A percentile compares a stretch with the other conserved stretches of the same genome.
Conservation (phyloP, 2,329 filamentous ascomycete species). For the Sporothrix pallida region DNA sequence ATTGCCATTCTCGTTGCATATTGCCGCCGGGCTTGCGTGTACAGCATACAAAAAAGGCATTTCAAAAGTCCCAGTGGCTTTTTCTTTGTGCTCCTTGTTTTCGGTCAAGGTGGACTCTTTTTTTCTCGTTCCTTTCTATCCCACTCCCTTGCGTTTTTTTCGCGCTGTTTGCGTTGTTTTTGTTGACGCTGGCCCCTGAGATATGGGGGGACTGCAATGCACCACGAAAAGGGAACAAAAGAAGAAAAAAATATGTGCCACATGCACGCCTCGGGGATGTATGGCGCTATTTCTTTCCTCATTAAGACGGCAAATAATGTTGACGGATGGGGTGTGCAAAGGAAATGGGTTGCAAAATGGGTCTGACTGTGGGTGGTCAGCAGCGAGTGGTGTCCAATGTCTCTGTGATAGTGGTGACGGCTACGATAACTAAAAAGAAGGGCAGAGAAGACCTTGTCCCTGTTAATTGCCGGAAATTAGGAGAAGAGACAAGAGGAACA, state of each 20-base stretch:
- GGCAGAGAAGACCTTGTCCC: background rate
- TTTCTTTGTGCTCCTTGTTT: background rate
- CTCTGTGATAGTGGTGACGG: background rate
- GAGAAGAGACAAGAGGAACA: background rate
- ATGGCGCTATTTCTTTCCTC: background rate
- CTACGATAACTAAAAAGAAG: background rate
- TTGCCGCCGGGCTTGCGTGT: background rate
- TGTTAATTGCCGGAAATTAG: background rate
- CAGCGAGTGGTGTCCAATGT: background rate
- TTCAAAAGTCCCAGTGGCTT: background rate
- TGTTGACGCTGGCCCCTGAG: background rate
- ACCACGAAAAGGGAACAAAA: background rate
- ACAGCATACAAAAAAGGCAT: background rate
- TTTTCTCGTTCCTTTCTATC: background rate
- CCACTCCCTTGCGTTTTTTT: background rate
- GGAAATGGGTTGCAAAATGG: background rate
- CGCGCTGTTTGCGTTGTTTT: background rate
- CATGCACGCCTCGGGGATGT: slow-evolving; percentile 13
- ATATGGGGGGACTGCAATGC: background rate
- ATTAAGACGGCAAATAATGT: background rate
- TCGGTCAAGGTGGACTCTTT: background rate
- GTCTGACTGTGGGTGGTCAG: background rate
- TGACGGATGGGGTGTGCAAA: background rate
- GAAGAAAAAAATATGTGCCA: background rate
- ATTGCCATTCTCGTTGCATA: background rate